Conservation (phyloP, 2,329 filamentous ascomycete species). For the Apiospora sp. region DNA sequence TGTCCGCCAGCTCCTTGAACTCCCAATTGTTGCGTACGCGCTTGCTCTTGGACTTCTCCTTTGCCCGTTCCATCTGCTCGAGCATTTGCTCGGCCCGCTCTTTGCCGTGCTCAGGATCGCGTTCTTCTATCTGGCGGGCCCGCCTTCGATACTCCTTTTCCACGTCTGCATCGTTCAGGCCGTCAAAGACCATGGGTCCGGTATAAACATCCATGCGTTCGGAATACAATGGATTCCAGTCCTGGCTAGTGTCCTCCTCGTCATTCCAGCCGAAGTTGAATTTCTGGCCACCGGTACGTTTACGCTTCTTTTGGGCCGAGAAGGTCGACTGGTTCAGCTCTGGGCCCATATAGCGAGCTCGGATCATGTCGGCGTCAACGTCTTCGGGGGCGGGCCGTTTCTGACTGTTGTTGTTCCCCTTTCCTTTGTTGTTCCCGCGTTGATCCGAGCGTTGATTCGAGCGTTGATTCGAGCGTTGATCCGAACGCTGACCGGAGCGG, state of each 20-base stretch:
- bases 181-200: conserved; percentile 54
- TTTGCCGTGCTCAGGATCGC: conserved; percentile 78
- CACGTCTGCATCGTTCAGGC: conserved; percentile 61
- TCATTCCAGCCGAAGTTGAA: conserved; percentile 99
- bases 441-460: conserved; percentile 26
- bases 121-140: conserved; percentile 75
- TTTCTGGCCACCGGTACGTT: conserved; percentile 91
- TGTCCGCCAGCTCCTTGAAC: conserved; percentile 89
- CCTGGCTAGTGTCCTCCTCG: conserved; percentile 88
- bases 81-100: conserved; percentile 81
- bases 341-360: conserved; percentile 89
- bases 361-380: conserved; percentile 76
- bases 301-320: conserved; percentile 94
- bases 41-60: conserved; percentile 75
- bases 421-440: conserved; percentile 45
- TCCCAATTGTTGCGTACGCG: conserved; percentile 94
- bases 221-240: conserved; percentile 84
- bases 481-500: conserved; percentile 37
- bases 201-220: conserved; percentile 69
- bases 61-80: conserved; percentile 82
- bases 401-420: conserved; percentile 46
- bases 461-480: too few relatives aligned
- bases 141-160: conserved; percentile 64
- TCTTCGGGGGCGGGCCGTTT: conserved; percentile 54
- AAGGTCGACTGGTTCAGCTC: conserved; percentile 85